Percentiles rank a stretch among this genome's conserved stretches.
Evolutionary conservation across 257 asterid genomes (phyloP).

Genomic region (Gentiana straminea): DNA sequence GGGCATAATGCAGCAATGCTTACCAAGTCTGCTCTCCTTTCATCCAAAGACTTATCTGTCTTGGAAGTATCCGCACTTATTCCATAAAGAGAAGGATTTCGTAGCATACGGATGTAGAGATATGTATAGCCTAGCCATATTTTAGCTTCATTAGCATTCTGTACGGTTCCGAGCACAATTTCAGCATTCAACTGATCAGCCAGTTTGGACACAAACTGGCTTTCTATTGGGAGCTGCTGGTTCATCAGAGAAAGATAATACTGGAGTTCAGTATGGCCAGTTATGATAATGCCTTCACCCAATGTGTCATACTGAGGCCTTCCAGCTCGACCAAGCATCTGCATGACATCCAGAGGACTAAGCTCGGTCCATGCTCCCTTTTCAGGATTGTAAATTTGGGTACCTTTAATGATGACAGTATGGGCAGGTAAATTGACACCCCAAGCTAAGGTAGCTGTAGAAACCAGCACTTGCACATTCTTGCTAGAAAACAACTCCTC

Average conservation of each 20-base stretch:
- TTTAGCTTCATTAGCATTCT: slow-evolving; percentile 28
- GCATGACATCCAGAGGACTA: slow-evolving; percentile 31
- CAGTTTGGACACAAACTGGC: slow-evolving; percentile 27
- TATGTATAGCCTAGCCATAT: slow-evolving; percentile 29
- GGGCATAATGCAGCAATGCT: background rate
- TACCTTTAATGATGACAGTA: slow-evolving; percentile 30
- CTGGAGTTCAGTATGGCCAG: slow-evolving; percentile 22
- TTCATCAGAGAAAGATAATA: slow-evolving; percentile 28
- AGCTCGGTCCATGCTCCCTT: slow-evolving; percentile 31
- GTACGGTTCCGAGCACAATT: slow-evolving; percentile 31
- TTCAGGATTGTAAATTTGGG: slow-evolving; percentile 26
- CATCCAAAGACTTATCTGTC: slow-evolving; percentile 8
- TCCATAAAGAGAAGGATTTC: slow-evolving; percentile 29
- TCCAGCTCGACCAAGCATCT: slow-evolving; percentile 35
- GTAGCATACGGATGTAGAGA: slow-evolving; percentile 25
- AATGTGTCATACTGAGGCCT: slow-evolving; percentile 29
- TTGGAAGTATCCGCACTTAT: slow-evolving; percentile 19
- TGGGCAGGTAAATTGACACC: slow-evolving; percentile 35
- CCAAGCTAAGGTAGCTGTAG: slow-evolving; percentile 34
- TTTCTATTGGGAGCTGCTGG: slow-evolving; percentile 29
- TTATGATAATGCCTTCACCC: slow-evolving; percentile 27
- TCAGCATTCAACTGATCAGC: slow-evolving; percentile 35
- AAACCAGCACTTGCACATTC: slow-evolving; percentile 31
- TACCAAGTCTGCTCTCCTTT: slow-evolving; percentile 16
- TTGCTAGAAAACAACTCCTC: slow-evolving; percentile 24